Evolutionary conservation across 345 rosid genomes (phyloP).

Genomic region (Citrus inodora): DNA sequence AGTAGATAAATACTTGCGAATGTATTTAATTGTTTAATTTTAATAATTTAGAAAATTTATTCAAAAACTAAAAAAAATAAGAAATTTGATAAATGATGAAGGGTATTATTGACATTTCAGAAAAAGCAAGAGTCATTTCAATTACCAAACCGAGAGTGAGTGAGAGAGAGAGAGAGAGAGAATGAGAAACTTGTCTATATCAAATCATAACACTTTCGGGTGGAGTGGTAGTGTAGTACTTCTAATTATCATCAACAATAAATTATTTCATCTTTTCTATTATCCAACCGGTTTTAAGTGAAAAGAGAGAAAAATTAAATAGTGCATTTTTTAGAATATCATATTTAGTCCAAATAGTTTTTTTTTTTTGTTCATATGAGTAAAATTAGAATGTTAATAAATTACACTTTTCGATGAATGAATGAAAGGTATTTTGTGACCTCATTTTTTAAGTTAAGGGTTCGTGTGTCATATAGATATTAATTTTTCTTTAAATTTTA

Average conservation of each 20-base stretch:
- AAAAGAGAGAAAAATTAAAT: neutral
- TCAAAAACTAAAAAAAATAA: neutral
- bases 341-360: too few species aligned
- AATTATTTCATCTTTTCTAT: neutral
- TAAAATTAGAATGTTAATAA: too few species aligned
- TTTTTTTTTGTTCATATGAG: too few species aligned
- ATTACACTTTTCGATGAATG: fast-evolving
- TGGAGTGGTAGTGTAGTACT: neutral
- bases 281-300: neutral
- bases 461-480: too few species aligned
- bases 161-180: neutral
- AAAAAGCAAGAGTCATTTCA: neutral
- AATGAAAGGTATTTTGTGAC: fast-evolving
- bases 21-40: neutral
- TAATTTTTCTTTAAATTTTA: too few species aligned
- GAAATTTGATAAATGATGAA: neutral
- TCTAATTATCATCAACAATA: neutral
- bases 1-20: neutral
- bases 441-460: fast-evolving
- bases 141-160: neutral
- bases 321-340: too few species aligned
- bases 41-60: neutral
- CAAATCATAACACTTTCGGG: neutral
- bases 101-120: neutral
- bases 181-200: neutral